These are phyloP conservation scores for Ephemerocybe angulata DNA, from an alignment of 768 basidiomycete genomes.

Conservation along the genomic window DNA sequence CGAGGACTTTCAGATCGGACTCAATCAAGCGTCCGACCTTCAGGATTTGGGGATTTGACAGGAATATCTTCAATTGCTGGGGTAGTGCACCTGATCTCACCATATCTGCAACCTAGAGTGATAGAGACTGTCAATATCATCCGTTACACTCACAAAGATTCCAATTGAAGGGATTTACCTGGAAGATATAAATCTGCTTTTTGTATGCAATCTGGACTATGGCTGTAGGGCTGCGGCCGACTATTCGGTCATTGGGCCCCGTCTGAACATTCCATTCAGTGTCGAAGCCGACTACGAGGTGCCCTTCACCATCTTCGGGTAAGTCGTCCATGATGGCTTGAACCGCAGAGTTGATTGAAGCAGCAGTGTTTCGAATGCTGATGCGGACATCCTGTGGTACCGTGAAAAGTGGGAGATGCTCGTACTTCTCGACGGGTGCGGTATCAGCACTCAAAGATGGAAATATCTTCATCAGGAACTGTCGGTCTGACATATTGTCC, in stretches of 20 bases:
- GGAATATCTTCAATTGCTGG: conserved; percentile 11
- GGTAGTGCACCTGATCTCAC: conserved; percentile 11
- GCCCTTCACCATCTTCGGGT: neutral
- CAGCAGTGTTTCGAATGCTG: neutral
- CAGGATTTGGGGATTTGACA: conserved; percentile 16
- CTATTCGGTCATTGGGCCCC: neutral
- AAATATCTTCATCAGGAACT: conserved; percentile 17
- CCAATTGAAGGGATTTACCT: conserved; percentile 9
- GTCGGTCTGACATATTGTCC: conserved; percentile 28
- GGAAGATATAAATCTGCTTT: conserved; percentile 12
- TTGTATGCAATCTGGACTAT: conserved; percentile 19
- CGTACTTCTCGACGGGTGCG: conserved; percentile 20
- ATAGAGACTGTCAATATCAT: conserved; percentile 7
- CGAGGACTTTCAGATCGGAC: conserved; percentile 20
- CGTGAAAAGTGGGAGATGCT: conserved; percentile 15
- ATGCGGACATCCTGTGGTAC: conserved; percentile 15
- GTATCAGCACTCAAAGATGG: conserved; percentile 15
- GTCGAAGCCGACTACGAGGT: conserved; percentile 19
- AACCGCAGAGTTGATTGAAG: conserved; percentile 14
- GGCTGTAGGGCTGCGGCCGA: conserved; percentile 10
- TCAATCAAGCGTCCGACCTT: conserved; percentile 24
- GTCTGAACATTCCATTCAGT: conserved; percentile 20
- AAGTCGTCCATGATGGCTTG: conserved; percentile 16
- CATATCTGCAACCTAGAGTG: conserved; percentile 14
- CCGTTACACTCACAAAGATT: neutral